Evolutionary conservation across 139 green algal species (phyloP).

Genomic region (Micractinium conductrix): DNA sequence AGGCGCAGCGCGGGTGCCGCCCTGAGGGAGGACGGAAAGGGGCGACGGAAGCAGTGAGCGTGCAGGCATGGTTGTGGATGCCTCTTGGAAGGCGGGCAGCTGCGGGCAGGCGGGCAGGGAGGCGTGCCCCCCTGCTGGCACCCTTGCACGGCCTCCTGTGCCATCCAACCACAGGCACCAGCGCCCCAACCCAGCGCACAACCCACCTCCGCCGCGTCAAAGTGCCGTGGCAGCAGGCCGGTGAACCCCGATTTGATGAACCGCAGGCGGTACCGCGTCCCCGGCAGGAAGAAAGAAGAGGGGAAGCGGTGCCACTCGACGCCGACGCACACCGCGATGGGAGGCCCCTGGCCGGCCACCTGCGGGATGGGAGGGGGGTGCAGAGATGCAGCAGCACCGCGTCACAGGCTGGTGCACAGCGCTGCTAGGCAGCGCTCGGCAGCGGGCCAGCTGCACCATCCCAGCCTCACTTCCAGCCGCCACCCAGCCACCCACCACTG

Average conservation of each 20-base stretch:
- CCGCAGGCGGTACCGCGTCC: conserved; percentile 57
- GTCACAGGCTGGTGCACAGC: background rate
- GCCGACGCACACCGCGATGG: conserved; percentile 69
- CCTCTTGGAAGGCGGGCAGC: no score
- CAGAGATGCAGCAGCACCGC: background rate
- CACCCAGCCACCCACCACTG: background rate
- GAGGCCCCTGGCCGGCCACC: background rate
- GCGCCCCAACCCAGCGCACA: no score
- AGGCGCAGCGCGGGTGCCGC: conserved; percentile 62
- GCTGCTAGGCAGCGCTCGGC: background rate
- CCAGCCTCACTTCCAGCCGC: no score
- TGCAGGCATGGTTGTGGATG: no score
- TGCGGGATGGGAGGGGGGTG: background rate
- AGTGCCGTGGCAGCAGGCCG: conserved; percentile 60
- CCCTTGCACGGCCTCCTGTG: no score
- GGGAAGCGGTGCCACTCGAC: conserved; percentile 88
- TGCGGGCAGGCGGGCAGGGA: no score
- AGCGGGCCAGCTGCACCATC: background rate
- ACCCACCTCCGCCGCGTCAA: conserved; percentile 36
- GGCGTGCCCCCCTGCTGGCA: no score
- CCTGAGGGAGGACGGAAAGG: conserved; percentile 16
- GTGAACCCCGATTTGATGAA: conserved; percentile 81
- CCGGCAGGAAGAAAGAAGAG: conserved; percentile 84
- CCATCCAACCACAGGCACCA: no score
- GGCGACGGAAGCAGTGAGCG: no score